Base-by-base conservation (phyloP, 2,329 filamentous ascomycete species). In the Aspergillus niger region DNA sequence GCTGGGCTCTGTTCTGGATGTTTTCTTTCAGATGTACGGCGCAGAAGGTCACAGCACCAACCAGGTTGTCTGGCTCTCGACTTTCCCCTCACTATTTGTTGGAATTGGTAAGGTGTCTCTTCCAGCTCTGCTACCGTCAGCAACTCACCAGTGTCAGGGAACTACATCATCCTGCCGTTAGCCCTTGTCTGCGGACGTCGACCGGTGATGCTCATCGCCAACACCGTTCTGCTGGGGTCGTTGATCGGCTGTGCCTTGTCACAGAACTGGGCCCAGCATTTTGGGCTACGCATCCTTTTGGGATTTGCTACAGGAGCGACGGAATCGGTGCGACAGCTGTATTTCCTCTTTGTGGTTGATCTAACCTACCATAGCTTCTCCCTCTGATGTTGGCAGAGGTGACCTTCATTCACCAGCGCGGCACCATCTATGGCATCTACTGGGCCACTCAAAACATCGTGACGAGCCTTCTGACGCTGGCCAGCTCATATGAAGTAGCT, bases 341-440 rank as follows among this genome's bases (percentile, higher is more conserved):
- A 20, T 3, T 13, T 11, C 15, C 10, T n/a, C 13, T 8, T 1
- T 2, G 8, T 3, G 2, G 5, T 22, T 3, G 1, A n/a, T 6
- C 50, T 57, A 13, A 49, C 8, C 20, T 2, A 20, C 24, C 6
- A 24, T 20, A 69, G 68, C 58, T 79, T 2, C 72, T 79, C 8
- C 77, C 77, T 3, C 58, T 76, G 17, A 76, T 78, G 58, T 68
- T 79, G 6, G 70, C 76, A 10, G 77, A 79, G 44, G 71, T 77
- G 2, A 75, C 75, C 0, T 80, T 79, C 43, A 66, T 80, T 1
- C 76, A 79, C 60, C 73, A 80, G 59, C 71, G 76, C 1, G 72
- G 72, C 8, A 57, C 69, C 7, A 67, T 74, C 5, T 79, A 75
- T 56, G 76, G 74, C 2, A 57, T 77, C 5, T 79, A 79, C 63